Conservation (phyloP, 495 filamentous ascomycete genomes). For the Tuber brumale region DNA sequence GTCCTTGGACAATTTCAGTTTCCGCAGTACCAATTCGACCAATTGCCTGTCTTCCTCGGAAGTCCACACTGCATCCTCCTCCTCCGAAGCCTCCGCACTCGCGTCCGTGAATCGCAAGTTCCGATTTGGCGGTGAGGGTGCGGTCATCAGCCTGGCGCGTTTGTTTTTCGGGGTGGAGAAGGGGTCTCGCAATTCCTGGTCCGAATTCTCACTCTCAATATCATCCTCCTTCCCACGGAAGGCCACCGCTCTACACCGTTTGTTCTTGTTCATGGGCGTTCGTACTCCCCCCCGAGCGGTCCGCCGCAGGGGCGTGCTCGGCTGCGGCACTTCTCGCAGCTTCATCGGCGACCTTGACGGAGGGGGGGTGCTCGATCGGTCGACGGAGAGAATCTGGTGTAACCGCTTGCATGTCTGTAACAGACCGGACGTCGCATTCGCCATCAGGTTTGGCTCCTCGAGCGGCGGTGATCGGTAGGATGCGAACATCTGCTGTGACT, state of each 20-base stretch:
- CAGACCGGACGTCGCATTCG: conserved; percentile 33
- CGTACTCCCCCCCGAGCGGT: conserved; percentile 6
- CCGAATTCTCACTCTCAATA: conserved; percentile 39
- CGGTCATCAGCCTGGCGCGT: conserved; percentile 35
- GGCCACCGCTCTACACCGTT: conserved; percentile 32
- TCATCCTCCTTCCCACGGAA: conserved; percentile 22
- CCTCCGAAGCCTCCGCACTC: conserved; percentile 45
- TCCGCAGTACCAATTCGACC: conserved; percentile 67
- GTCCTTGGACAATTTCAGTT: conserved; percentile 61
- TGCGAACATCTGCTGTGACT: conserved; percentile 25
- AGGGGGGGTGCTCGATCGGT: conserved; percentile 27
- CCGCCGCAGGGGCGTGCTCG: conserved; percentile 31
- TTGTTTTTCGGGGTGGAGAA: conserved; percentile 38
- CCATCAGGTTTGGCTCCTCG: conserved; percentile 29
- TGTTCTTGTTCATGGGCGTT: conserved; percentile 31
- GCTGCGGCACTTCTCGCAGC: conserved; percentile 15
- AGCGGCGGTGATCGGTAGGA: conserved; percentile 37
- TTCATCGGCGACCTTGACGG: conserved; percentile 25
- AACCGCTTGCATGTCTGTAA: conserved; percentile 40
- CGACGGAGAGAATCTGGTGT: conserved; percentile 39
- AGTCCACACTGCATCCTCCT: conserved; percentile 54
- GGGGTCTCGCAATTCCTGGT: conserved; percentile 36
- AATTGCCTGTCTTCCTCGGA: conserved; percentile 63
- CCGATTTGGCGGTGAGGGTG: conserved; percentile 37
- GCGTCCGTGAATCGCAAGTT: conserved; percentile 39